These are phyloP conservation scores for Calonectria hongkongensis DNA, from an alignment of 2,329 filamentous ascomycete genomes.

Conservation along the genomic window DNA sequence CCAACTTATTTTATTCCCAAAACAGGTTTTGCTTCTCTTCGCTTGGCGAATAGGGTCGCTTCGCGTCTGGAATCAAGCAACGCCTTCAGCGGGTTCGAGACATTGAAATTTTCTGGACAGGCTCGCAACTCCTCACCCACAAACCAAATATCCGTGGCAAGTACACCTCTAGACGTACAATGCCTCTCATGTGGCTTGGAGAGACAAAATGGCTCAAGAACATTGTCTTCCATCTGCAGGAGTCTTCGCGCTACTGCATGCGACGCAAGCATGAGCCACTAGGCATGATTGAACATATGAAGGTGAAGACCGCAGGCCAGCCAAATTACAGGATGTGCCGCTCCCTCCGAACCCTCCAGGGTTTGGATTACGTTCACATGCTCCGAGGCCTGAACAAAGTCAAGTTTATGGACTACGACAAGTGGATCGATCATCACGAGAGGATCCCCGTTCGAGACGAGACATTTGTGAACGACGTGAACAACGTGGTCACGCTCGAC, in stretches of 20 bases:
- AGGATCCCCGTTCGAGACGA: conserved; percentile 54
- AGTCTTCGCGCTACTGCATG: conserved; percentile 56
- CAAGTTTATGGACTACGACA: conserved; percentile 64
- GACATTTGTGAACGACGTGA: conserved; percentile 56
- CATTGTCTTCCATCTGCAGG: conserved; percentile 63
- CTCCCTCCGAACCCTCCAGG: conserved; percentile 64
- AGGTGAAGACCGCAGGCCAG: conserved; percentile 58
- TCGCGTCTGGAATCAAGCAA: conserved; percentile 64
- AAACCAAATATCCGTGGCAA: conserved; percentile 39
- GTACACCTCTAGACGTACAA: conserved; percentile 62
- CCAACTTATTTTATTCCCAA: conserved; percentile 67
- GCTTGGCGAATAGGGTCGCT: conserved; percentile 70
- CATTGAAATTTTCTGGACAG: conserved; percentile 66
- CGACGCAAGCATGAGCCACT: conserved; percentile 62
- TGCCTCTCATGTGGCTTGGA: conserved; percentile 59
- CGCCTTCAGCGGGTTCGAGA: conserved; percentile 66
- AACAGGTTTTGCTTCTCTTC: conserved; percentile 73
- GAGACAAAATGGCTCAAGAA: conserved; percentile 63
- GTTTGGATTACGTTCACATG: conserved; percentile 65
- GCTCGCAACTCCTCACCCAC: conserved; percentile 58
- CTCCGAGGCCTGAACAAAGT: conserved; percentile 66
- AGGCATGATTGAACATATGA: conserved; percentile 51
- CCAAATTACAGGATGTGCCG: conserved; percentile 63
- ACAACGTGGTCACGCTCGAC: conserved; percentile 43
- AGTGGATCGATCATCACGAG: conserved; percentile 38